Percentiles rank a stretch among this genome's conserved stretches.
Conservation (phyloP, 2,329 filamentous ascomycete genomes). For the Moelleriella libera region DNA sequence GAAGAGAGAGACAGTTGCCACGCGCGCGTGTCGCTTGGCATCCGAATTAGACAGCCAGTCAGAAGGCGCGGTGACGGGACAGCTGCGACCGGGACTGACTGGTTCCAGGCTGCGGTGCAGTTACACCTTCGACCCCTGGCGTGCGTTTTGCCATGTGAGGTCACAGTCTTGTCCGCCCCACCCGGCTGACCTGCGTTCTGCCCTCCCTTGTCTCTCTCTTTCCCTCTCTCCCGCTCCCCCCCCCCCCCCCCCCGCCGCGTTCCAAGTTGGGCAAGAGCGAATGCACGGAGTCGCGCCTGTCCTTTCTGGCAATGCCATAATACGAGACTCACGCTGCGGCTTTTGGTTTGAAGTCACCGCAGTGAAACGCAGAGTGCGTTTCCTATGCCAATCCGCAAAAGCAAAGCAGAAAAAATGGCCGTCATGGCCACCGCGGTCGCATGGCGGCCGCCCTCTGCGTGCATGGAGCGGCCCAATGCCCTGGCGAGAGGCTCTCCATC, state of each 20-base stretch:
- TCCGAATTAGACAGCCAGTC: slow-evolving; percentile 9
- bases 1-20: not conserved
- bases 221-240: too few relatives aligned
- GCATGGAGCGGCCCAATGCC: not conserved
- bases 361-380: slow-evolving; percentile 13
- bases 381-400: slow-evolving; percentile 4
- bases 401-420: too few relatives aligned
- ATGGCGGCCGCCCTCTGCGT: not conserved
- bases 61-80: not conserved
- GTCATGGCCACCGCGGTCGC: too few relatives aligned
- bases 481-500: too few relatives aligned
- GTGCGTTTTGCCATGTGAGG: too few relatives aligned
- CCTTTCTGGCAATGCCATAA: not conserved
- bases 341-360: slow-evolving; percentile 17
- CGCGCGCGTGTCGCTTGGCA: slow-evolving; percentile 9
- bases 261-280: too few relatives aligned
- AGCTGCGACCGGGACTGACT: not conserved
- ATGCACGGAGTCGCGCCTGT: not conserved
- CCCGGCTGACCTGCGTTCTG: too few relatives aligned
- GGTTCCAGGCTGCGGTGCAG: too few relatives aligned
- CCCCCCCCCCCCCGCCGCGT: too few relatives aligned
- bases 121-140: too few relatives aligned
- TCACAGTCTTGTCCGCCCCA: too few relatives aligned
- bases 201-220: too few relatives aligned
- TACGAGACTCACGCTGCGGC: slow-evolving; percentile 7